Conservation (phyloP, 73 alveolate species). For the Tetrahymena thermophila region DNA sequence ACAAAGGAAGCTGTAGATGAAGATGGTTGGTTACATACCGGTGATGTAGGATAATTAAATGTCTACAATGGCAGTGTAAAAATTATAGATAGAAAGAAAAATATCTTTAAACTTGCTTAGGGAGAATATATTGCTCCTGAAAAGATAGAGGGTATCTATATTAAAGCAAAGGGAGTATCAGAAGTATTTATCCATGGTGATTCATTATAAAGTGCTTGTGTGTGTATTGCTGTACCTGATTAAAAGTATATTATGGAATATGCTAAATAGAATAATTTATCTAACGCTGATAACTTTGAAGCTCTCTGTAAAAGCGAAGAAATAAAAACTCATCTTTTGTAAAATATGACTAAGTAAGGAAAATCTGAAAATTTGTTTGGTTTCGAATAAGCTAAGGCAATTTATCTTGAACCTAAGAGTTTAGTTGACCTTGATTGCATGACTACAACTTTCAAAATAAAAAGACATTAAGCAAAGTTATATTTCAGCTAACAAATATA, state of each 20-base stretch:
- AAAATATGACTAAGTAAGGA: slow-evolving; percentile 45
- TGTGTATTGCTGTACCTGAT: slow-evolving; percentile 85
- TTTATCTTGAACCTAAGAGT: slow-evolving; percentile 55
- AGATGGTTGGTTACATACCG: slow-evolving; percentile 95
- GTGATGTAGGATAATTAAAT: slow-evolving; percentile 78
- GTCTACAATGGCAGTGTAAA: slow-evolving; percentile 57
- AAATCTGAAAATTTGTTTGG: slow-evolving; percentile 58
- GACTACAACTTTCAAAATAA: slow-evolving; percentile 84
- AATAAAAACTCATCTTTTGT: slow-evolving; percentile 7
- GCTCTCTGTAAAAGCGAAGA: slow-evolving; percentile 24
- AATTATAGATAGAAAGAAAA: slow-evolving; percentile 85
- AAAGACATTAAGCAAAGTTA: slow-evolving; percentile 72
- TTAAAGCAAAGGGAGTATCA: slow-evolving; percentile 63
- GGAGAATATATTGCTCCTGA: slow-evolving; percentile 97
- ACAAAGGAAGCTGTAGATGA: slow-evolving; percentile 80
- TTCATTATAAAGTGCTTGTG: slow-evolving; percentile 67
- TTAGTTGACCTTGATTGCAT: slow-evolving; percentile 60
- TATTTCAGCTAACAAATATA: slow-evolving; percentile 57
- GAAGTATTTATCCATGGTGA: slow-evolving; percentile 94
- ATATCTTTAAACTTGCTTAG: slow-evolving; percentile 80
- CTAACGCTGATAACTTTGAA: slow-evolving; percentile 21
- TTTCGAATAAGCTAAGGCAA: slow-evolving; percentile 71
- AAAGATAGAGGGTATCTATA: slow-evolving; percentile 75
- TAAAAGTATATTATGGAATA: slow-evolving; percentile 45
- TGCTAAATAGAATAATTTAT: slow-evolving; percentile 9